phyloP scores from a whole-genome alignment of 2,329 filamentous ascomycete genomes.

The Cercospora canescens region DNA sequence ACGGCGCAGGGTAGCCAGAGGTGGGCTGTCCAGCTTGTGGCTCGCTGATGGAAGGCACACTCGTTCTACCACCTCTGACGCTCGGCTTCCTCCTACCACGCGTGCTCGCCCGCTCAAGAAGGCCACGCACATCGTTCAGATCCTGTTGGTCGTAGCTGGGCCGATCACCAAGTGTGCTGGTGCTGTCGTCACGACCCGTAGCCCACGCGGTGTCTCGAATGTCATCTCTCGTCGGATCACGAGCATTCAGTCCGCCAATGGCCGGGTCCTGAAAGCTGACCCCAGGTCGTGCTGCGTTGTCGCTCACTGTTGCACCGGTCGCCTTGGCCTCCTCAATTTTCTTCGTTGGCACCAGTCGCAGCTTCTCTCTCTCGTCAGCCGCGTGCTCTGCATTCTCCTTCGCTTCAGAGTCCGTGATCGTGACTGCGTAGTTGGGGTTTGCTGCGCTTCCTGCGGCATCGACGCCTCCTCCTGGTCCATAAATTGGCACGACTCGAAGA shows the following conservation, averaged over 20 bases:
- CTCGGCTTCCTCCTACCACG: slow-evolving; percentile 44
- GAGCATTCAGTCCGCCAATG: slow-evolving; percentile 46
- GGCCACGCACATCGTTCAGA: slow-evolving; percentile 47
- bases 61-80: slow-evolving; percentile 17
- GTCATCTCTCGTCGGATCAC: slow-evolving; percentile 43
- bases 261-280: slow-evolving; percentile 28
- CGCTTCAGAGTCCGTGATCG: slow-evolving; percentile 70
- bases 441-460: slow-evolving; percentile 59
- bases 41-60: slow-evolving; percentile 35
- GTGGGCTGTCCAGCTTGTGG: slow-evolving; percentile 15
- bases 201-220: slow-evolving; percentile 45
- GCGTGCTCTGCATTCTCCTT: slow-evolving; percentile 59
- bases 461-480: slow-evolving; percentile 72
- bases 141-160: slow-evolving; percentile 46
- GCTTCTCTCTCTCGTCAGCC: slow-evolving; percentile 47
- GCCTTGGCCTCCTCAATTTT: slow-evolving; percentile 32
- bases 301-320: slow-evolving; percentile 15
- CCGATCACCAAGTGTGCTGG: slow-evolving; percentile 39
- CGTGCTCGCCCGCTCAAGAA: slow-evolving; percentile 47
- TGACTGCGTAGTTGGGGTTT: slow-evolving; percentile 82
- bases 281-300: slow-evolving; percentile 16
- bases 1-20: slow-evolving; percentile 7
- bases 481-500: slow-evolving; percentile 82
- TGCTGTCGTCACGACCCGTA: slow-evolving; percentile 39
- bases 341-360: slow-evolving; percentile 61